Evolutionary conservation across 345 rosid species (phyloP), one percentile per base, ranked within the genome.

Genomic region (Corymbia maculata): DNA sequence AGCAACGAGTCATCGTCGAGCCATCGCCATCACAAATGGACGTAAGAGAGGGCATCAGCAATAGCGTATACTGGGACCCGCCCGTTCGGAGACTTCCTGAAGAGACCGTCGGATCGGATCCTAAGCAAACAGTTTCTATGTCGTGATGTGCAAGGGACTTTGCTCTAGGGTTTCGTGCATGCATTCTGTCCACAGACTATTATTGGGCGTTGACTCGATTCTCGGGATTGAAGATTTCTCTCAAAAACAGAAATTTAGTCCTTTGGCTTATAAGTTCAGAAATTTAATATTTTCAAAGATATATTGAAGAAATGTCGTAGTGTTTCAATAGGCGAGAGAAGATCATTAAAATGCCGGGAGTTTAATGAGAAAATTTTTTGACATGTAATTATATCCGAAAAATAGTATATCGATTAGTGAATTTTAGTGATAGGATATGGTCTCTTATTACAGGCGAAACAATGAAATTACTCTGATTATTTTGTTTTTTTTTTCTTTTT

Each of bases 401-500:
- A 32, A 32, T 16, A 22, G 3, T 9, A 45, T 16, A 32, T 16
- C 79, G 12, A 32, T 13, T 30, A 32, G 4, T 68, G 32, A 68
- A 68, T 68, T 16, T 68, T 68, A 68, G 45, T 32, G 32, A 5
- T 16, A 24, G 45, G 45, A 7, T 32, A 70, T 45, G 19, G 32
- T 17, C 80, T 70, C 45, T 70, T 70, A 32, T 70, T 32, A 32
- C 11, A 32, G 17, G 16, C 4, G 45, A 36, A 10, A 8, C 45
- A 16, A 70, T 32, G 45, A 32, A 30, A 70, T 70, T 70, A 36
- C 24, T 68, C 45, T 12, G 7, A 68, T 61, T 59, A 0, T 26
- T 59, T 10, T 59, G 8, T 9, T 0, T 55, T 9, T 26, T 26
- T 59, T 59, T 0, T 59, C 10, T 10, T 1, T 3, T 0, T 21